phyloP scores from a whole-genome alignment of 805 yeast genomes.

The Candida boidinii region DNA sequence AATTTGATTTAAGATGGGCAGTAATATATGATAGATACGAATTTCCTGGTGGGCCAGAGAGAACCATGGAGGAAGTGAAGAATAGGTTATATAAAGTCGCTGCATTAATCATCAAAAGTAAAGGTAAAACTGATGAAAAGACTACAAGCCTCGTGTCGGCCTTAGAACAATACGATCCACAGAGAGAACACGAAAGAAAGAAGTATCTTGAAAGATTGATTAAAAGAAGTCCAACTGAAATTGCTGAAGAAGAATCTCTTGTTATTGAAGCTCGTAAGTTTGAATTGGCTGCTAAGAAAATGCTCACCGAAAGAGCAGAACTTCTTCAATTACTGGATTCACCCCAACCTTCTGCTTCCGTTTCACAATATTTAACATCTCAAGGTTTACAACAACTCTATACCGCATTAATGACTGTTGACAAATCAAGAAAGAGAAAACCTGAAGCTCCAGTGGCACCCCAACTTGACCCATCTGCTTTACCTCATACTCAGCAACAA shows the following conservation, averaged over 20 bases:
- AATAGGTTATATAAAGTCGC: slow-evolving; percentile 71
- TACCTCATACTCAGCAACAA: slow-evolving; percentile 32
- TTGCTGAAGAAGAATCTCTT: slow-evolving; percentile 94
- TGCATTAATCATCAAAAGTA: slow-evolving; percentile 38
- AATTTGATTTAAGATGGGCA: slow-evolving; percentile 61
- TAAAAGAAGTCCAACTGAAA: slow-evolving; percentile 87
- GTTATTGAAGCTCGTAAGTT: slow-evolving; percentile 89
- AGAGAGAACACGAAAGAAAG: slow-evolving; percentile 72
- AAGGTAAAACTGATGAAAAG: slow-evolving; percentile 33
- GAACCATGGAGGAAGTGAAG: slow-evolving; percentile 74
- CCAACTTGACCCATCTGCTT: slow-evolving; percentile 47
- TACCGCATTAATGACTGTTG: slow-evolving; percentile 62
- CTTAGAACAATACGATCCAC: slow-evolving; percentile 55
- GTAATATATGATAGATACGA: slow-evolving; percentile 56
- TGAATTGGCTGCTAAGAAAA: slow-evolving; percentile 85
- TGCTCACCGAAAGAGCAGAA: slow-evolving; percentile 74
- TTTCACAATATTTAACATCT: slow-evolving; percentile 70
- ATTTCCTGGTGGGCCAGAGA: slow-evolving; percentile 29
- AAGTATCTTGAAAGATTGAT: slow-evolving; percentile 68
- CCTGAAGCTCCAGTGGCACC: slow-evolving; percentile 49
- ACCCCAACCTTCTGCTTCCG: slow-evolving; percentile 71
- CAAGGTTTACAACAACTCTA: slow-evolving; percentile 87
- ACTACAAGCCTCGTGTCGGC: slow-evolving; percentile 44
- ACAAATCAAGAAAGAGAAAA: slow-evolving; percentile 51
- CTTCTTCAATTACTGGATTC: slow-evolving; percentile 75